Evolutionary conservation across 139 green algal species (phyloP).

Genomic region (Chlamydomonas asymmetrica): DNA sequence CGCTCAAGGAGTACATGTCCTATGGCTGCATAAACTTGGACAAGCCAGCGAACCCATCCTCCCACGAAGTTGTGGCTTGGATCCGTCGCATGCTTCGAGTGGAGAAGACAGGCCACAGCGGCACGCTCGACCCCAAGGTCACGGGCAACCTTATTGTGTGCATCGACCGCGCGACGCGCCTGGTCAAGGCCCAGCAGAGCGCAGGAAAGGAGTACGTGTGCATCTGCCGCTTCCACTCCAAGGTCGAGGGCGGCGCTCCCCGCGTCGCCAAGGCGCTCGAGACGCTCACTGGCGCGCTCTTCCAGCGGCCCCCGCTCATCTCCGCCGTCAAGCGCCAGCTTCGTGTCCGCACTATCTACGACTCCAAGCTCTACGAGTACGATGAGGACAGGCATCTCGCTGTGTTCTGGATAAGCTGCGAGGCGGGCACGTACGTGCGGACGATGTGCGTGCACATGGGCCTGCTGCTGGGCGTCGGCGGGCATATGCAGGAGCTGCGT

Average conservation of each 20-base stretch:
- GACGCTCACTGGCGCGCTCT: slow-evolving; percentile 81
- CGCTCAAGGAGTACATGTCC: slow-evolving; percentile 90
- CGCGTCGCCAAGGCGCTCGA: slow-evolving; percentile 79
- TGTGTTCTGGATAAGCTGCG: slow-evolving; percentile 96
- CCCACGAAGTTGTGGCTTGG: slow-evolving; percentile 97
- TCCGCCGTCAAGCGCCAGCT: slow-evolving; percentile 99
- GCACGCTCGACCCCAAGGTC: slow-evolving; percentile 95
- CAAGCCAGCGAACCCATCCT: slow-evolving; percentile 97
- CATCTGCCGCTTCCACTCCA: slow-evolving; percentile 81
- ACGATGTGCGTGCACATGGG: slow-evolving; percentile 98
- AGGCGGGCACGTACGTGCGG: slow-evolving; percentile 96
- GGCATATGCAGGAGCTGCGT: slow-evolving; percentile 97
- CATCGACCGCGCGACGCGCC: slow-evolving; percentile 94
- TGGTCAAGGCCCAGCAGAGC: slow-evolving; percentile 98
- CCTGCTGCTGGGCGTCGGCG: slow-evolving; percentile 93
- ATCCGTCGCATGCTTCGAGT: slow-evolving; percentile 94
- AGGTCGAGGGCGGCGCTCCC: slow-evolving; percentile 65
- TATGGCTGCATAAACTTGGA: slow-evolving; percentile 99
- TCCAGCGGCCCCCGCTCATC: slow-evolving; percentile 97
- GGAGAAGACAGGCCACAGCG: slow-evolving; percentile 98
- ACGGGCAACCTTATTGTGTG: slow-evolving; percentile 97
- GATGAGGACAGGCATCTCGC: slow-evolving; percentile 93
- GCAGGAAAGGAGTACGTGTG: slow-evolving; percentile 99
- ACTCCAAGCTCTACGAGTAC: slow-evolving; percentile 90
- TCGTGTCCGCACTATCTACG: slow-evolving; percentile 96